phyloP scores from a whole-genome alignment of 306 rosid genomes.

The Quercus alba region DNA sequence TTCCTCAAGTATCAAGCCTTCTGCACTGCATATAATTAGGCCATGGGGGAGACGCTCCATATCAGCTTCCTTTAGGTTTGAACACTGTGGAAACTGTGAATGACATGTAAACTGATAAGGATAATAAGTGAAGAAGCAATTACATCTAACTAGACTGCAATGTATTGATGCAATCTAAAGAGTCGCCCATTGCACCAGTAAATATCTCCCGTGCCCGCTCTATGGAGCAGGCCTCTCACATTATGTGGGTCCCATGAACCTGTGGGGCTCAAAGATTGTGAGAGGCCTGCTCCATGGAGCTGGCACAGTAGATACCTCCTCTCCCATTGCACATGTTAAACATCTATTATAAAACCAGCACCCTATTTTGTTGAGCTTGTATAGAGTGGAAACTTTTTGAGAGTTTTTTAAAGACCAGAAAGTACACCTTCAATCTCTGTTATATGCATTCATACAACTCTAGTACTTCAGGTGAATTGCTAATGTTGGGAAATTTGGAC shows the following conservation, averaged over 20 bases:
- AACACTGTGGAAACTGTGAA: background rate
- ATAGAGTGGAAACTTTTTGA: background rate
- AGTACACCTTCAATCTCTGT: background rate
- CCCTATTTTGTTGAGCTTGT: background rate
- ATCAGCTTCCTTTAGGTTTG: background rate
- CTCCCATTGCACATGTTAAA: background rate
- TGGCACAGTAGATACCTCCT: too few species aligned
- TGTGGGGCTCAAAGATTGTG: too few species aligned
- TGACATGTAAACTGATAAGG: background rate
- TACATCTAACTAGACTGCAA: too few species aligned
- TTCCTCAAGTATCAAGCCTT: background rate
- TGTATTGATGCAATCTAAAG: background rate
- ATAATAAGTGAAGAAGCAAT: too few species aligned
- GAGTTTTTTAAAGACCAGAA: background rate
- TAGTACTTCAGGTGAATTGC: background rate
- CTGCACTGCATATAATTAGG: background rate
- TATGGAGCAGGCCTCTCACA: too few species aligned
- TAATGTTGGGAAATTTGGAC: too few species aligned
- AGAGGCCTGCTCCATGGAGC: too few species aligned
- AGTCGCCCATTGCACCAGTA: too few species aligned
- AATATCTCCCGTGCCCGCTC: too few species aligned
- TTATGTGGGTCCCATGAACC: too few species aligned
- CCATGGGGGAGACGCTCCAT: background rate
- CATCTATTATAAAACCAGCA: background rate
- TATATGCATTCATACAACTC: background rate